Evolutionary conservation across 2,329 filamentous ascomycete genomes (phyloP).

Genomic region (Ceratocystis lukuohia): DNA sequence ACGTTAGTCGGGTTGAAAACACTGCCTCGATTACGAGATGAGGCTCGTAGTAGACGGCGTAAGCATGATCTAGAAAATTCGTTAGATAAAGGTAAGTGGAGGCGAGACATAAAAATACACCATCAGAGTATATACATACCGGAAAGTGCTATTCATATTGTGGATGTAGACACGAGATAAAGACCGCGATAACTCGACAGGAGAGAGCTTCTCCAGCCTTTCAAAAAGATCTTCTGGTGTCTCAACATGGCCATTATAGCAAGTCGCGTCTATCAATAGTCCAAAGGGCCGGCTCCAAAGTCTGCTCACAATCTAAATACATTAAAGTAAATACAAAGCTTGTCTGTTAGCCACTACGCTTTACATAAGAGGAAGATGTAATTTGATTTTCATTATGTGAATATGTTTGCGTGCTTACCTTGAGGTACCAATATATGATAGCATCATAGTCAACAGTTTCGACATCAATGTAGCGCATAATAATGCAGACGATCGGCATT

Average conservation of each 20-base stretch:
- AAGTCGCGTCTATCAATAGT: conserved; percentile 55
- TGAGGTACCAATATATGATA: conserved; percentile 53
- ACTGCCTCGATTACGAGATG: conserved; percentile 45
- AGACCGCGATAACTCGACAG: conserved; percentile 45
- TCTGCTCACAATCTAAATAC: conserved; percentile 50
- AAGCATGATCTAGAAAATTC: conserved; percentile 43
- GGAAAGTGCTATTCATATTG: conserved; percentile 60
- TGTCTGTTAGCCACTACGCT: neutral
- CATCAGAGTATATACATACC: conserved; percentile 28
- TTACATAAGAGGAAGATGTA: neutral
- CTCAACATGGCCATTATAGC: conserved; percentile 54
- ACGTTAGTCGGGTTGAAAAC: conserved; percentile 52
- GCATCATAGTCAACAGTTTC: conserved; percentile 54
- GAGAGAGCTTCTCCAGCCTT: conserved; percentile 48
- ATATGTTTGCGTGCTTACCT: conserved; percentile 30
- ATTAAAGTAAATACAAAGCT: neutral
- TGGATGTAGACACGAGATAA: conserved; percentile 53
- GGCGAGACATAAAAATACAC: neutral
- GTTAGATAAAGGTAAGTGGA: neutral
- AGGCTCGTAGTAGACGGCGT: conserved; percentile 47
- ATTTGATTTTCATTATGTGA: neutral
- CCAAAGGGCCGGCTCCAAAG: conserved; percentile 58
- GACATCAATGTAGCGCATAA: conserved; percentile 52
- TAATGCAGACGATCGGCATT: conserved; percentile 54
- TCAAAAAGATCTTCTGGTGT: conserved; percentile 52